Percentiles rank a stretch among this genome's conserved stretches.
Conservation (phyloP, 352 stramenopile species). For the Globisporangium rhizosaccharum region DNA sequence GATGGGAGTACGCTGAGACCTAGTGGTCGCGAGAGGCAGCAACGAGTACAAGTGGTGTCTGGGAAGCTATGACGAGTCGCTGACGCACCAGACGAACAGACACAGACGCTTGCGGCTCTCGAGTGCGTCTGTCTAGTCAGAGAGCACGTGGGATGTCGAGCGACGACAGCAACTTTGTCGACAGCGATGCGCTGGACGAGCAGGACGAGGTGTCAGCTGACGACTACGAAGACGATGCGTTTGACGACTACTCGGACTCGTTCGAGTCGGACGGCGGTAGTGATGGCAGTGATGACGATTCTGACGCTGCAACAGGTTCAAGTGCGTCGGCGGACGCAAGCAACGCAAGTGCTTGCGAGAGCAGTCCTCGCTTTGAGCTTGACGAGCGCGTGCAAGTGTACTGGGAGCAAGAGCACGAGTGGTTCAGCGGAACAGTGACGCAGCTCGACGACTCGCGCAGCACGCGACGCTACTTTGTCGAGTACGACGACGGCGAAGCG, state of each 20-base stretch:
- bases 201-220: background rate
- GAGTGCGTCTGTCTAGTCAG: background rate
- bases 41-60: background rate
- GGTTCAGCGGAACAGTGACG: slow-evolving; percentile 31
- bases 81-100: background rate
- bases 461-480: slow-evolving; percentile 19
- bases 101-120: background rate
- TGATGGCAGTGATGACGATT: slow-evolving; percentile 8
- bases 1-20: background rate
- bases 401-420: slow-evolving; percentile 37
- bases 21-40: background rate
- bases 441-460: slow-evolving; percentile 4
- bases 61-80: no score
- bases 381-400: slow-evolving; percentile 38
- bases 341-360: no score
- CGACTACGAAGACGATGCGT: slow-evolving; percentile 34
- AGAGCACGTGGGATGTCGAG: background rate
- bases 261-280: slow-evolving; percentile 25
- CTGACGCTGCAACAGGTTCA: background rate
- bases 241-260: slow-evolving; percentile 48
- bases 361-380: background rate
- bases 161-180: slow-evolving; percentile 3
- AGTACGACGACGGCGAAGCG: slow-evolving; percentile 47
- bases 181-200: background rate
- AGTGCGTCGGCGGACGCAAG: background rate